These are phyloP conservation scores for Globisporangium carolinianum DNA, from an alignment of 352 stramenopile genomes.

Conservation along the genomic window DNA sequence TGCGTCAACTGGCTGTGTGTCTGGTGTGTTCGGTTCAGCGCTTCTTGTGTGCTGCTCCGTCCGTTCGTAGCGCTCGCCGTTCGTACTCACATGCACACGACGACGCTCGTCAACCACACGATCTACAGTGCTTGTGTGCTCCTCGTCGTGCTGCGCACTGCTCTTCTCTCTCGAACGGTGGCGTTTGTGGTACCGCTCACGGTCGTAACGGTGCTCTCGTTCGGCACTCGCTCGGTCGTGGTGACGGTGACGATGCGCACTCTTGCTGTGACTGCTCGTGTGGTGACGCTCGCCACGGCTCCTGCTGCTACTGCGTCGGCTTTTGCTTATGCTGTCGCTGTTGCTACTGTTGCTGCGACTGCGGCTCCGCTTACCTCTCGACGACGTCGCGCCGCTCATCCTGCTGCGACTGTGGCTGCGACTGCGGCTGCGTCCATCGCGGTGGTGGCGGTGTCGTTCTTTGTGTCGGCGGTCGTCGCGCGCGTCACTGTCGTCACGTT, in stretches of 20 bases:
- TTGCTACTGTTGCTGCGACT: constrained; percentile 2
- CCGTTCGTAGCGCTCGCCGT: too few species aligned
- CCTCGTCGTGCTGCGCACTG: background rate
- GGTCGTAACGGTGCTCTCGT: background rate
- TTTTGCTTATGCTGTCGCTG: background rate
- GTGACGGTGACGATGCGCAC: background rate
- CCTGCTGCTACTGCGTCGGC: too few species aligned
- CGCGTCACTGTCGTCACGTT: background rate
- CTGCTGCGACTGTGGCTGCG: constrained; percentile 1
- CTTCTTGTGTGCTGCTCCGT: too few species aligned
- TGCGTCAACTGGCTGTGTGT: too few species aligned
- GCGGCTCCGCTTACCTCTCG: background rate
- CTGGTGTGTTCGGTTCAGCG: too few species aligned
- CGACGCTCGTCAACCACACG: background rate
- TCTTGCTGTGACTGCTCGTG: constrained; percentile 1
- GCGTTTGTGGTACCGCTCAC: background rate
- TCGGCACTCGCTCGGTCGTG: constrained; percentile 1
- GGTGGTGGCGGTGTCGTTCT: background rate
- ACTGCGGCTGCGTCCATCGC: background rate
- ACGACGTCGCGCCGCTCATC: background rate
- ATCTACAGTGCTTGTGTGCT: background rate
- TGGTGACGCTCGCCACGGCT: background rate
- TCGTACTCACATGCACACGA: too few species aligned
- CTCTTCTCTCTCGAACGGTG: background rate
- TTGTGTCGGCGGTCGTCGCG: background rate